phyloP scores from a whole-genome alignment of 2,329 filamentous ascomycete genomes.

The Trichoderma semiorbis region DNA sequence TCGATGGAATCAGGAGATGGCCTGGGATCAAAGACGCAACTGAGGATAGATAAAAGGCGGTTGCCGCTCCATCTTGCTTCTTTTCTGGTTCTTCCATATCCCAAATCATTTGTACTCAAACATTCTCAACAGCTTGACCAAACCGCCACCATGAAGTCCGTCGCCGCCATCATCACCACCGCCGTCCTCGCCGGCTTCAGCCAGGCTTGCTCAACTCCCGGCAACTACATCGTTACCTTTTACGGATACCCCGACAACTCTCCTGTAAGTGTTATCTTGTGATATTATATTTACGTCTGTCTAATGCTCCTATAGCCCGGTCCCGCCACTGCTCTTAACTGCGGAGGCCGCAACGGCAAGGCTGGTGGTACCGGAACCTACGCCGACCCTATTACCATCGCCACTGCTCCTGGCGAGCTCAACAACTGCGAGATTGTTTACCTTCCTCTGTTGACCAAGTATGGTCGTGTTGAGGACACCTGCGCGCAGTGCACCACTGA shows the following conservation, averaged over 20 bases:
- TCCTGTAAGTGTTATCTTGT: neutral
- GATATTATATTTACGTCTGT: neutral
- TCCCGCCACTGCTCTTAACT: conserved; percentile 22
- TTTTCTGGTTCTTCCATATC: neutral
- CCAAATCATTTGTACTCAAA: neutral
- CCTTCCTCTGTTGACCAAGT: conserved; percentile 24
- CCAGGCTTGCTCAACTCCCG: conserved; percentile 23
- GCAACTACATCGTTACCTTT: conserved; percentile 23
- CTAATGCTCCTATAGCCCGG: conserved; percentile 8
- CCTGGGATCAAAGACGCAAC: neutral
- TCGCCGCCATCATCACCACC: conserved; percentile 16
- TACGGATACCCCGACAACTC: conserved; percentile 24
- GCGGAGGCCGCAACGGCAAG: conserved; percentile 20
- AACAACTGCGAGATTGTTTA: conserved; percentile 25
- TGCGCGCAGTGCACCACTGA: conserved; percentile 22
- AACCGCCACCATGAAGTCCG: conserved; percentile 19
- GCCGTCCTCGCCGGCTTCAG: conserved; percentile 18
- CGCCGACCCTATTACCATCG: conserved; percentile 23
- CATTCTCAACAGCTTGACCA: neutral
- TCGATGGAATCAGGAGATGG: neutral
- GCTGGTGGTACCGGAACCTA: conserved; percentile 23
- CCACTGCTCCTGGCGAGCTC: conserved; percentile 23
- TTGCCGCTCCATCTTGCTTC: neutral
- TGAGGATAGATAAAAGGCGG: neutral
- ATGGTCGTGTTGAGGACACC: conserved; percentile 22